These are phyloP conservation scores for Coemansia erecta DNA, from an alignment of 192 early-diverging fungal genomes.

Conservation along the genomic window DNA sequence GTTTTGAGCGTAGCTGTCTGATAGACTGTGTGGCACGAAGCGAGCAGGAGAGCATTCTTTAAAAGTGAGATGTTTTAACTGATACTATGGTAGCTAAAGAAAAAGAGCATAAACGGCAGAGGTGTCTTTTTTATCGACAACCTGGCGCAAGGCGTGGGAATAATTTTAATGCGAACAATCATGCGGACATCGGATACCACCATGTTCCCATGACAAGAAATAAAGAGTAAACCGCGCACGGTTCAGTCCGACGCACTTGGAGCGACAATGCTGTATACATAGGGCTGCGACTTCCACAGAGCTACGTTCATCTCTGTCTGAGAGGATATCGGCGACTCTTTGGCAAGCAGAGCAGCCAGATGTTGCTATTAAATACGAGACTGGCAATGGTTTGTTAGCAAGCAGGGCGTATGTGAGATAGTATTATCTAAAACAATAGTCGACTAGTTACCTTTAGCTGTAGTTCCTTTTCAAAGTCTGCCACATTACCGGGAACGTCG, in stretches of 20 bases:
- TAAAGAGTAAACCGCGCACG: too few relatives aligned
- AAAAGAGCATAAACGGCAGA: neutral
- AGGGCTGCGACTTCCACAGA: constrained; percentile 43
- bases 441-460: constrained; percentile 41
- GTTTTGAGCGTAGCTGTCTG: neutral
- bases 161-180: constrained; percentile 4
- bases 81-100: neutral
- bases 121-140: neutral
- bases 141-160: constrained; percentile 19
- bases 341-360: constrained; percentile 17
- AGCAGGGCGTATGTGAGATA: neutral
- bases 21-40: neutral
- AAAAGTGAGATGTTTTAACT: too few relatives aligned
- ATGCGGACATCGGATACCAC: neutral
- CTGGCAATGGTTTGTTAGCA: neutral
- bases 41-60: neutral
- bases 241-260: too few relatives aligned
- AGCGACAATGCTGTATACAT: constrained; percentile 11
- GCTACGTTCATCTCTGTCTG: constrained; percentile 38
- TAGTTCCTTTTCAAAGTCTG: constrained; percentile 36
- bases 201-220: too few relatives aligned
- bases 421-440: too few relatives aligned
- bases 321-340: constrained; percentile 15
- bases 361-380: constrained; percentile 30
- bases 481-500: constrained; percentile 1